These are phyloP conservation scores for Neurospora discreta DNA, from an alignment of 495 filamentous ascomycete species.

Conservation along the genomic window DNA sequence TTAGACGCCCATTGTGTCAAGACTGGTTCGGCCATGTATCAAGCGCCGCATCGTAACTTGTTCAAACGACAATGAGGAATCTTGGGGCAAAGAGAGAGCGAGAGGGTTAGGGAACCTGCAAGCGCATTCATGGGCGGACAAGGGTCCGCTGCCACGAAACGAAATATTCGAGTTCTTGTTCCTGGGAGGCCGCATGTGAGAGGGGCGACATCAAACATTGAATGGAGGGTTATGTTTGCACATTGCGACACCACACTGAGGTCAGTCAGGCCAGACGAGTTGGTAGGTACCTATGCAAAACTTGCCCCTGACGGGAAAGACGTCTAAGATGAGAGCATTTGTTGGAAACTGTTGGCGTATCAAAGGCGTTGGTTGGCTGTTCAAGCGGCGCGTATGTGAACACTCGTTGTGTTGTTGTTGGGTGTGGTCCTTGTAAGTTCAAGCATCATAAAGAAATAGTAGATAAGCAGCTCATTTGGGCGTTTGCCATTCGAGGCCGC, in stretches of 20 bases:
- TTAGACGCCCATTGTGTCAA: not conserved
- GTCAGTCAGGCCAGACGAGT: not conserved
- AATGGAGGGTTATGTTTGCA: not conserved
- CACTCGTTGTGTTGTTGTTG: not conserved
- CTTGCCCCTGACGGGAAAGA: not conserved
- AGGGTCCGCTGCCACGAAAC: not conserved
- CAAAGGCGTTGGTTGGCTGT: not conserved
- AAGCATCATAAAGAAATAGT: not conserved
- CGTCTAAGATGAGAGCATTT: not conserved
- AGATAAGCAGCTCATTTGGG: not conserved
- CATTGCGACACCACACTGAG: not conserved
- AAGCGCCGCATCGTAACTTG: not conserved
- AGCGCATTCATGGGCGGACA: not conserved
- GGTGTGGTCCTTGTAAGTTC: not conserved
- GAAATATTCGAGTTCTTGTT: not conserved
- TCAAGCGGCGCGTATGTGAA: not conserved
- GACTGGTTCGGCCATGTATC: not conserved
- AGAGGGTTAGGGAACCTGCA: not conserved
- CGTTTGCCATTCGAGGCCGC: not conserved
- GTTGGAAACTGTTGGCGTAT: not conserved
- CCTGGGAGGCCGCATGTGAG: not conserved
- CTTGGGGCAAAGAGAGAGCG: not conserved
- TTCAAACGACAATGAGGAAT: not conserved
- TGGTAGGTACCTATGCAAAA: not conserved
- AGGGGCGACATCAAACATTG: not conserved